Percentiles rank a stretch among this genome's conserved stretches.
Conservation (phyloP, 805 yeast species). For the Saccharomycodes ludwigii region DNA sequence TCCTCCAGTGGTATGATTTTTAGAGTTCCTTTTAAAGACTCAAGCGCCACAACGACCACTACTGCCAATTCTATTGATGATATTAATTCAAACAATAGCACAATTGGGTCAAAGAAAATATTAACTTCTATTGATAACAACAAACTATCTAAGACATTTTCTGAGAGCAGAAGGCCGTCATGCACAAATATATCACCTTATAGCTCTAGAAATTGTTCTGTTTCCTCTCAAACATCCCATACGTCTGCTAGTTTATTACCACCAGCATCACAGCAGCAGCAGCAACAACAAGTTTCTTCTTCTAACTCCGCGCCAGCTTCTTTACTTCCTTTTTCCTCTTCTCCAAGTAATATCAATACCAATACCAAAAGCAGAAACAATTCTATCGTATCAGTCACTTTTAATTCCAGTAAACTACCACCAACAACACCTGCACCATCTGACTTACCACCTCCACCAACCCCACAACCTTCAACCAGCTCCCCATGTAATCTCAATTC, state of each 20-base stretch:
- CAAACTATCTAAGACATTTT: too few species aligned
- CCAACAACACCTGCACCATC: slow-evolving; percentile 45
- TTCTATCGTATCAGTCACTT: slow-evolving; percentile 16
- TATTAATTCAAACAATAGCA: slow-evolving; percentile 5
- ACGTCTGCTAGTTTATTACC: too few species aligned
- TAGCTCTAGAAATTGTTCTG: slow-evolving; percentile 28
- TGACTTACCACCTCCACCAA: slow-evolving; percentile 27
- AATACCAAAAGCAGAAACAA: slow-evolving; percentile 11
- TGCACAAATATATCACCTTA: slow-evolving; percentile 4
- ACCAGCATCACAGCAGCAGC: too few species aligned
- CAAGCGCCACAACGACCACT: slow-evolving; percentile 9
- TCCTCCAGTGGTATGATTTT: slow-evolving; percentile 30
- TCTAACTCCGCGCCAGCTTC: too few species aligned
- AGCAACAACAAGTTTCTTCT: too few species aligned
- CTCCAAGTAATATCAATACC: slow-evolving; percentile 16
- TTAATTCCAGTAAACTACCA: slow-evolving; percentile 30
- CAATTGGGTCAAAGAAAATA: neutral
- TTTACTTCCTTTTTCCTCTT: slow-evolving; percentile 27
- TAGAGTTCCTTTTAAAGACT: slow-evolving; percentile 60
- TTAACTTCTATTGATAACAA: too few species aligned
- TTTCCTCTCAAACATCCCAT: slow-evolving; percentile 24
- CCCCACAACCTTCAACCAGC: neutral
- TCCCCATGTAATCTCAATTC: neutral
- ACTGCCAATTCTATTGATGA: slow-evolving; percentile 6
- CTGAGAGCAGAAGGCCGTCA: too few species aligned